Evolutionary conservation across 495 filamentous ascomycete species (phyloP), one percentile per base, ranked within the genome.

Genomic region (Talaromyces stipitatus): DNA sequence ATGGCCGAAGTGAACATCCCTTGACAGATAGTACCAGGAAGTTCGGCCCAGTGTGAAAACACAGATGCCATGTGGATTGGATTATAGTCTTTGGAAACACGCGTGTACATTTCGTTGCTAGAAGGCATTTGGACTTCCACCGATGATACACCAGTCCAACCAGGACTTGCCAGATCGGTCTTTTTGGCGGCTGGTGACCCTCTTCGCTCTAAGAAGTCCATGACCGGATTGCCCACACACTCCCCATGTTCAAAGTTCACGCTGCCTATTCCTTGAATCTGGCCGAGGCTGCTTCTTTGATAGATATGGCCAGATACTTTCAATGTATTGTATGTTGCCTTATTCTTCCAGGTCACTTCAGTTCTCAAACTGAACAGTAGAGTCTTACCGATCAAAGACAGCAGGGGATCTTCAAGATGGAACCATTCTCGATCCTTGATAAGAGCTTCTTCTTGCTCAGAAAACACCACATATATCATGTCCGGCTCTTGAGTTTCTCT

Each of bases 1-100:
- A 94, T 90, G 53, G 95, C 94, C 73, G 91, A 96, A 5, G 91
- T 89, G 79, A 97, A 98, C 94, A 98, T 98, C 57, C 94, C 94
- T 68, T 98, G 72, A 23, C 63, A 67, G 10, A 75, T 59, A 2
- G 58, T 66, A 1, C 67, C 66, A 4, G 69, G 63, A 23, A 97
- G 83, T 69, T 88, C 91, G 66, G 92, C 94, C 66, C 97, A 98
- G 70, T 81, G 88, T 16, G 95, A 83, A 75, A 98, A 98, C 38
- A 96, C 90, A 48, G 91, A 85, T 3, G 94, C 96, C 38, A 97
- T 92, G 76, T 98, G 94, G 60, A 98, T 98, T 9, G 94, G 94
- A 68, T 98, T 98, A 78, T 89, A 97, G 64, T 98, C 94, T 20
- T 92, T 94, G 29, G 95, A 97, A 29, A 97, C 95, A 53, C 89